Conservation (phyloP, 768 basidiomycete species). For the Lentinula edodes region DNA sequence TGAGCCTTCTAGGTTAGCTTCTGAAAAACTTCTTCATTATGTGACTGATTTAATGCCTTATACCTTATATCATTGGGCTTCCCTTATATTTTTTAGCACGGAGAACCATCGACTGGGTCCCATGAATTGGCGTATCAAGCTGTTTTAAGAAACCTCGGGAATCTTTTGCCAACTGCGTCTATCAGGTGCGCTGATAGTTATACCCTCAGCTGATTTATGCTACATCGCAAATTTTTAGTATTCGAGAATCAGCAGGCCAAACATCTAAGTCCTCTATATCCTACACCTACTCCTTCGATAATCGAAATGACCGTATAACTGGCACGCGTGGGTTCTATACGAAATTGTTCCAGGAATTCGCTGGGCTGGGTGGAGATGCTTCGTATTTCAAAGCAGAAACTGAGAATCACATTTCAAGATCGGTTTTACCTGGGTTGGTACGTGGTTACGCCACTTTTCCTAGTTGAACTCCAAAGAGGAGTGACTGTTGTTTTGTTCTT, state of each 20-base stretch:
- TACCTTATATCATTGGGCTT: conserved; percentile 11
- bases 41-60: background rate
- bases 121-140: conserved; percentile 88
- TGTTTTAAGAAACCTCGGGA: conserved; percentile 68
- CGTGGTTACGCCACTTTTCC: conserved; percentile 18
- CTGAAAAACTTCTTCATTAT: background rate
- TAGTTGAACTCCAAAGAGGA: background rate
- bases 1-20: conserved; percentile 50
- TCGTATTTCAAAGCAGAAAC: conserved; percentile 69
- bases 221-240: conserved; percentile 34
- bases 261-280: conserved; percentile 79
- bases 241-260: conserved; percentile 79
- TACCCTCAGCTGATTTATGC: background rate
- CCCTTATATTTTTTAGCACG: conserved; percentile 25
- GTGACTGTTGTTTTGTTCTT: background rate
- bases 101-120: conserved; percentile 31
- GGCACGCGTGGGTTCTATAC: conserved; percentile 59
- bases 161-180: conserved; percentile 70
- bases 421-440: conserved; percentile 54
- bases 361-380: conserved; percentile 80
- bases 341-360: conserved; percentile 63
- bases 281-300: conserved; percentile 69
- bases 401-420: conserved; percentile 58
- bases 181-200: conserved; percentile 52
- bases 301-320: conserved; percentile 62